Evolutionary conservation across 768 basidiomycete species (phyloP).

Genomic region (Naganishia friedmannii): DNA sequence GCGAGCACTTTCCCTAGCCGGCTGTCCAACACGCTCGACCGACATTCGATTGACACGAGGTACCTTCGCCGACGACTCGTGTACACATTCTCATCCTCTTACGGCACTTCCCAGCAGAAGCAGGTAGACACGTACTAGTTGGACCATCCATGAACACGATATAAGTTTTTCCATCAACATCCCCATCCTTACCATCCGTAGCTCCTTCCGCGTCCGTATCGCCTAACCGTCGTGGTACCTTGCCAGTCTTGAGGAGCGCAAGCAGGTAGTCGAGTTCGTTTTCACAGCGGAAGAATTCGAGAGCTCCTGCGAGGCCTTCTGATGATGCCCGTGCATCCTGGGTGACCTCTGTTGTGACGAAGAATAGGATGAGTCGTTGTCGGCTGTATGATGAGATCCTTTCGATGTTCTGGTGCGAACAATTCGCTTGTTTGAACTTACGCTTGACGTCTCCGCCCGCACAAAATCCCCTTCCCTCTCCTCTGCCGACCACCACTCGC

Average conservation of each 20-base stretch:
- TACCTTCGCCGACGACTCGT: no score
- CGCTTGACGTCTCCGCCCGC: conserved; percentile 91
- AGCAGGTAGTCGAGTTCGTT: conserved; percentile 50
- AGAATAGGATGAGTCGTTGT: conserved; percentile 29
- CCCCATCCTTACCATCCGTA: background rate
- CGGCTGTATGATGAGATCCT: background rate
- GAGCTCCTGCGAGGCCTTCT: conserved; percentile 55
- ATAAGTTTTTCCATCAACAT: conserved; percentile 66
- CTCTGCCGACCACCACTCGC: conserved; percentile 45
- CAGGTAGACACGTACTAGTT: conserved; percentile 65
- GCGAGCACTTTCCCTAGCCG: no score
- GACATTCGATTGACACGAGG: no score
- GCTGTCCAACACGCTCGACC: no score
- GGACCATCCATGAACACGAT: conserved; percentile 84
- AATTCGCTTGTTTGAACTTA: conserved; percentile 54
- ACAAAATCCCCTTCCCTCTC: conserved; percentile 73
- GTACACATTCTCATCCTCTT: background rate
- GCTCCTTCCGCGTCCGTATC: conserved; percentile 51
- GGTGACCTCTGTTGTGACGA: conserved; percentile 19
- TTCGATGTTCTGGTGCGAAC: background rate
- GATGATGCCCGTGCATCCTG: conserved; percentile 38
- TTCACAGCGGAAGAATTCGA: conserved; percentile 88
- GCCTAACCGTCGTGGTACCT: background rate
- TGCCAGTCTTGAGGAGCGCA: conserved; percentile 56
- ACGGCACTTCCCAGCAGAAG: background rate